Evolutionary conservation across 768 basidiomycete genomes (phyloP).

Genomic region (Termitomyces titanicus): DNA sequence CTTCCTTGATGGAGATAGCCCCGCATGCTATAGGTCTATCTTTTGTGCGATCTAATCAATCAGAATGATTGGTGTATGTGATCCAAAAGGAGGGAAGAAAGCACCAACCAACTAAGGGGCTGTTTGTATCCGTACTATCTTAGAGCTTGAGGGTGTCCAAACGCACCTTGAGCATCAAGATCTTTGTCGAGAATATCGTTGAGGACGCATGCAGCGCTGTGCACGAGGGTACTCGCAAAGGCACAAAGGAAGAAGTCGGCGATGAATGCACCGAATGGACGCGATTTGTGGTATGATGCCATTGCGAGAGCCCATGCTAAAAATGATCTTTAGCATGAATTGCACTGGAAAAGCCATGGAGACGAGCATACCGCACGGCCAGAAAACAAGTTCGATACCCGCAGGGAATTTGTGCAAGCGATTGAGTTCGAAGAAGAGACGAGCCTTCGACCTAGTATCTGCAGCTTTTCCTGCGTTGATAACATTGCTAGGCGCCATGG

Average conservation of each 20-base stretch:
- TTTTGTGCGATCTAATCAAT: conserved; percentile 26
- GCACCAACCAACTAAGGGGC: neutral
- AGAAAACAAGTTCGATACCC: conserved; percentile 4
- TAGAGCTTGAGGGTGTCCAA: neutral
- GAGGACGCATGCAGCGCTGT: conserved; percentile 8
- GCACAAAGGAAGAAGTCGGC: neutral
- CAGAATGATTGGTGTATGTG: neutral
- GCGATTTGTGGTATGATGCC: conserved; percentile 1
- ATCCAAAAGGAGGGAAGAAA: neutral
- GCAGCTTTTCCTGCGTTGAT: neutral
- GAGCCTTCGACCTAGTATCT: neutral
- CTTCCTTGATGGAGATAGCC: conserved; percentile 21
- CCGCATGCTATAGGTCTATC: conserved; percentile 26
- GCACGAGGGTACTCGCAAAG: conserved; percentile 6
- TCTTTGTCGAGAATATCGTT: conserved; percentile 7
- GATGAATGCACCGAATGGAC: neutral
- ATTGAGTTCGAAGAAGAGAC: conserved; percentile 3
- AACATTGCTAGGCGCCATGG: neutral
- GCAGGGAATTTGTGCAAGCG: conserved; percentile 10
- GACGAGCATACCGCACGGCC: conserved; percentile 5
- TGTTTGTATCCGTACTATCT: neutral
- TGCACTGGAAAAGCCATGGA: neutral
- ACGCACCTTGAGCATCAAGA: conserved; percentile 6
- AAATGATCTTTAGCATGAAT: neutral
- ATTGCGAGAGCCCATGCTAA: conserved; percentile 7